Conservation (phyloP, 1,284 basidiomycete species). For the Ustanciosporium gigantosporum region DNA sequence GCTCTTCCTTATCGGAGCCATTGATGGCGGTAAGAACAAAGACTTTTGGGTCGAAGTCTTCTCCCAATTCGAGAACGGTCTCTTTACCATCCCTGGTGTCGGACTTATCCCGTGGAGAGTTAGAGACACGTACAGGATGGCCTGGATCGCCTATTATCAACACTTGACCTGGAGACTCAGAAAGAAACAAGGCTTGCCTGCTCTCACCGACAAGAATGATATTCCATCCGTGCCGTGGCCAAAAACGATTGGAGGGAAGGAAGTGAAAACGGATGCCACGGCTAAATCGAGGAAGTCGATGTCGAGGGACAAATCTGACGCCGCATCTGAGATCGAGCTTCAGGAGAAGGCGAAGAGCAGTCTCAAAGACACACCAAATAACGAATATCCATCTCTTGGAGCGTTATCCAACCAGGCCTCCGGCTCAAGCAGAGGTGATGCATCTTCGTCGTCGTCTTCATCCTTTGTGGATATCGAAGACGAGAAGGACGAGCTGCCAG, state of each 20-base stretch:
- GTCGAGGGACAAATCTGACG: not conserved
- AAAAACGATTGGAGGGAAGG: constrained; percentile 60
- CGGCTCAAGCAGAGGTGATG: not conserved
- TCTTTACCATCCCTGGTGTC: constrained; percentile 75
- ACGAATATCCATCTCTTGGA: no score
- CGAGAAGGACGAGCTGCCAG: not conserved
- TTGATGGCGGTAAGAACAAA: constrained; percentile 35
- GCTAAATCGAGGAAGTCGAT: not conserved
- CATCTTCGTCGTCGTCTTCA: not conserved
- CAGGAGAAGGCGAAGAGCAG: not conserved
- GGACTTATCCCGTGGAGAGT: constrained; percentile 71
- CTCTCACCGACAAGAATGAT: constrained; percentile 28
- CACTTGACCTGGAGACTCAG: constrained; percentile 24
- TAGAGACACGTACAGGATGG: constrained; percentile 76
- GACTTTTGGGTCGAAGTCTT: constrained; percentile 72
- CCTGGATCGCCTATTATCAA: constrained; percentile 69
- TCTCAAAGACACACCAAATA: not conserved
- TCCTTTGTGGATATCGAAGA: not conserved
- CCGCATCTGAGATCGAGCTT: not conserved
- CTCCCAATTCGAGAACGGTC: constrained; percentile 75
- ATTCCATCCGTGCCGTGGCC: constrained; percentile 63
- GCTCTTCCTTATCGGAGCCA: constrained; percentile 28
- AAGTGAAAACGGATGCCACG: not conserved
- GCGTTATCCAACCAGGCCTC: not conserved
- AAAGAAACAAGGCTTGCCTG: constrained; percentile 23